Base-by-base conservation (phyloP, 331 rosid genomes). In the Malus hybrid region DNA sequence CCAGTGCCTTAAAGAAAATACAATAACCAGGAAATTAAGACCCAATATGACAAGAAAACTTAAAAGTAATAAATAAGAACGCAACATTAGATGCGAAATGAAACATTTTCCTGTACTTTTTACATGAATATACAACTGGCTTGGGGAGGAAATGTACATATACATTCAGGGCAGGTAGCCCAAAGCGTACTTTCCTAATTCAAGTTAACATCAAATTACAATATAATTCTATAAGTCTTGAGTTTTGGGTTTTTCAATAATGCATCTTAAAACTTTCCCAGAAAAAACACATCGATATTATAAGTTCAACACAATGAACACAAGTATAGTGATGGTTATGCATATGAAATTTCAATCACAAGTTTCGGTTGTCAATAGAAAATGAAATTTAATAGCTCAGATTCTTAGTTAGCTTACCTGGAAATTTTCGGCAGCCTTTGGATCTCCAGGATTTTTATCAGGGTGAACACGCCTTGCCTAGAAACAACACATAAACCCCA, bases 391-490 rank as follows among this genome's bases (percentile, higher is more conserved):
- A 64, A 62, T 59, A 50, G 62, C 71, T 50, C 39, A 70, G 11
- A 66, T 65, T 29, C 7, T 63, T 31, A 69, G 27, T 44, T 18
- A 64, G 70, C 71, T 77, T 72, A 91, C 97, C 85, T 83, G 88
- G 72, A 91, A 89, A 57, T 89, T 85, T 75, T 73, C 84, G 7
- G 91, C 94, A 52, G 93, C 94, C 76, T 64, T 85, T 0, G 94
- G 91, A 80, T 91, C 94, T 73, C 94, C 97, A 55, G 70, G 91
- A 79, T 91, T 89, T 84, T 89, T 89, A 74, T 91, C 97, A 1
- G 97, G 97, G 84, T 89, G 97, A 83, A 86, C 94, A 69, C 59
- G 7, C 78, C 90, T 87, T 75, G 97, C 94, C 97, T 91, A 73
- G 63, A 61, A 77, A 70, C 31, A 50, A 18, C 39, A 81, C 0